Evolutionary conservation across 192 early-diverging fungal genomes (phyloP), one percentile per base, ranked within the genome.

Genomic region (Phlyctochytrium planicorne): DNA sequence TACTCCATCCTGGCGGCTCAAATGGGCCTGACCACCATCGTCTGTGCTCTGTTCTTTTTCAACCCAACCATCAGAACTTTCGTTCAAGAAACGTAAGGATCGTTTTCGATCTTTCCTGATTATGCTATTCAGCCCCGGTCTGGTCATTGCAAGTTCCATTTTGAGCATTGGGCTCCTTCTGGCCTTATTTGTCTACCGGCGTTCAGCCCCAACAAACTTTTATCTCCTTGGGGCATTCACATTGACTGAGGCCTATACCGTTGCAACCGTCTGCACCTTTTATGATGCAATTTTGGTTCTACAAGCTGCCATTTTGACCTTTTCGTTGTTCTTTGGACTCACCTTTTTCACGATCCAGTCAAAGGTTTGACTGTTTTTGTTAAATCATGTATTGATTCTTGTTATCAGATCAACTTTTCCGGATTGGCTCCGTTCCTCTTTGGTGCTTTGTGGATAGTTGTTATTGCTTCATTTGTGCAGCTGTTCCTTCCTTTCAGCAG

Each of bases 301-400:
- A 20, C 91, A 92, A 70, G 91, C 90, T 0, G 76, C 90, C 55
- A 78, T 89, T 16, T 82, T 93, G 36, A 92, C 89, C 12, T 80
- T 88, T 30, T 82, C 85, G 4, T 66, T 93, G 37, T 92, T 93
- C 72, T 62, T 88, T 55, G 85, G 73, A 29, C 71, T 93, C 68
- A 93, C 90, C 1, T 68, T 93, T 34, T 93, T 93, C 67, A 89
- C 91, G 0, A 30, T 92, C 40, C 90, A 93, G 74, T 89, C 88
- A 12, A 82, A 87, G 40, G 79, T 59, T 59, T 59, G 87, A 80
- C 62, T 86, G 88, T 76, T 90, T 90, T 74, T 82, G n/a, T 50
- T 10, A 10, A 50, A 50, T 10, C 40, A 50, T 14, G n/a, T n/a
- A 50, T 50, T 50, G n/a, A 50, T n/a, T 50, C n/a, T 10, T n/a